These are phyloP conservation scores for Ilex paraguariensis DNA, from an alignment of 305 asterid genomes.

Conservation along the genomic window DNA sequence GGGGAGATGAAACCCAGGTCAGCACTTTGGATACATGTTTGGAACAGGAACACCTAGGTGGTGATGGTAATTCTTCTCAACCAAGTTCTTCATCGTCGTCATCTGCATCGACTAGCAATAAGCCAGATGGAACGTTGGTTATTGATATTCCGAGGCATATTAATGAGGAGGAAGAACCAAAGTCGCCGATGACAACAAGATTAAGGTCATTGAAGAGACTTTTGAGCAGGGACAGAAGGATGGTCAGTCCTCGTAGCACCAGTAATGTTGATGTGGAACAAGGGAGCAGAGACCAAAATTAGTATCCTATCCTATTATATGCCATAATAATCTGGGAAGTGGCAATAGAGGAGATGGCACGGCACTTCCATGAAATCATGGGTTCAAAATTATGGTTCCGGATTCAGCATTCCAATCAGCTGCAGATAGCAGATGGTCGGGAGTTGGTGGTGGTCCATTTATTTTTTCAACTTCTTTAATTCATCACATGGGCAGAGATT, in stretches of 20 bases:
- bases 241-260: slow-evolving; percentile 44
- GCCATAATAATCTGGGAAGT: too few species aligned
- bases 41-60: slow-evolving; percentile 34
- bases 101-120: slow-evolving; percentile 17
- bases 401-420: too few species aligned
- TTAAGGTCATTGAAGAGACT: slow-evolving; percentile 74
- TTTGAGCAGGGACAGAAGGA: slow-evolving; percentile 59
- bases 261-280: slow-evolving; percentile 55
- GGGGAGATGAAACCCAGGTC: slow-evolving; percentile 68
- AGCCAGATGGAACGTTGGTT: slow-evolving; percentile 32
- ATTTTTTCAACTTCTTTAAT: too few species aligned
- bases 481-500: too few species aligned
- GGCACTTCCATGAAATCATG: too few species aligned
- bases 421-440: too few species aligned
- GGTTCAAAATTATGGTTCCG: too few species aligned
- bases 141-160: slow-evolving; percentile 54
- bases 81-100: slow-evolving; percentile 25
- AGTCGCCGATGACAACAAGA: slow-evolving; percentile 45
- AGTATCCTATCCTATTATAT: neutral
- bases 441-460: too few species aligned
- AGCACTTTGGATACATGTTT: slow-evolving; percentile 36
- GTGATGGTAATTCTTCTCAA: slow-evolving; percentile 11
- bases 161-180: slow-evolving; percentile 52
- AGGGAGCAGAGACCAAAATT: slow-evolving; percentile 40
- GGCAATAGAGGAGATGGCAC: too few species aligned